phyloP scores from a whole-genome alignment of 192 early-diverging fungal species.

The Umbelopsis sp. region DNA sequence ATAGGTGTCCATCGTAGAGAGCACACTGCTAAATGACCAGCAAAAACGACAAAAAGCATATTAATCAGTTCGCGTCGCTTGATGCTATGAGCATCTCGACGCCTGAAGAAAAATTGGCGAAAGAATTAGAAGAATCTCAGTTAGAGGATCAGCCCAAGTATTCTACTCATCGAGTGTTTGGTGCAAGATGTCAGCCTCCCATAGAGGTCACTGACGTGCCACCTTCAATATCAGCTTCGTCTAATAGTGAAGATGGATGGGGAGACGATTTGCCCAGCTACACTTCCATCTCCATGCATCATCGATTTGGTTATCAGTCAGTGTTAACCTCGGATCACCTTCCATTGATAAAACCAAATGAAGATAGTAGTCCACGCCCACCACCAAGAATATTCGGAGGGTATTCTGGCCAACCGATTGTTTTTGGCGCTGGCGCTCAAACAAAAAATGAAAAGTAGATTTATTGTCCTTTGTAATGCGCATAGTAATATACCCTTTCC shows the following conservation, averaged over 20 bases:
- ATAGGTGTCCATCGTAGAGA: no score
- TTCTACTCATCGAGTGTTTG: slow-evolving; percentile 9
- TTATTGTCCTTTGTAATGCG: not conserved
- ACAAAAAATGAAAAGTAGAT: not conserved
- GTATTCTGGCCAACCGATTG: not conserved
- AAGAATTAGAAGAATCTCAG: not conserved
- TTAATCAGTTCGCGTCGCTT: not conserved
- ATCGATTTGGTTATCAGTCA: slow-evolving; percentile 12
- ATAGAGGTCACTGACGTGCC: no score
- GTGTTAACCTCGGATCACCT: not conserved
- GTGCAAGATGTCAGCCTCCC: not conserved
- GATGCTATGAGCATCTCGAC: slow-evolving; percentile 10
- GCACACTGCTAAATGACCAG: no score
- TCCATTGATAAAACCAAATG: not conserved
- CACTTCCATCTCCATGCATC: slow-evolving; percentile 1
- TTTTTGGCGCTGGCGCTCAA: not conserved
- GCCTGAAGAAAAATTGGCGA: slow-evolving; percentile 1
- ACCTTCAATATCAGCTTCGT: not conserved
- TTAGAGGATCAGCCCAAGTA: not conserved
- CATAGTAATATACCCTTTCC: not conserved
- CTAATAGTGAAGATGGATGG: not conserved
- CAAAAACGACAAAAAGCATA: no score
- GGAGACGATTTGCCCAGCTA: not conserved
- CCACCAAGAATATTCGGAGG: slow-evolving; percentile 3
- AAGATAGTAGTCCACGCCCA: not conserved